These are phyloP conservation scores for Oidiodendron maius DNA, from an alignment of 495 filamentous ascomycete species.

Conservation along the genomic window DNA sequence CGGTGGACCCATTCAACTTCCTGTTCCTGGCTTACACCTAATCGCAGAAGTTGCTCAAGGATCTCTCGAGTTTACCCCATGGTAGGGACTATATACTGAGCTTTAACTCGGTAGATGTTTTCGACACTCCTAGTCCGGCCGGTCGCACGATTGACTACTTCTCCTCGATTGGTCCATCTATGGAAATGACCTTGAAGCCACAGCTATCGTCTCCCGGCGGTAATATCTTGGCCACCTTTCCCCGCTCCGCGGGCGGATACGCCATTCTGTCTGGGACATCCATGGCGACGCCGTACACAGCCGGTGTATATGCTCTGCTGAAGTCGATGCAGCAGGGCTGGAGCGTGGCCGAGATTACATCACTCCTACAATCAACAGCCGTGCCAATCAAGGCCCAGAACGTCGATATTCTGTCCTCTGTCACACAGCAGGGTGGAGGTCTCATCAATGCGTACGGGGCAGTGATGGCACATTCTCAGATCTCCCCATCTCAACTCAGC, in stretches of 20 bases:
- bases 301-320: slow-evolving; percentile 24
- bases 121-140: too few relatives aligned
- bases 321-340: slow-evolving; percentile 22
- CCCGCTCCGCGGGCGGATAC: slow-evolving; percentile 30
- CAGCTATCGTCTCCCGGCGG: slow-evolving; percentile 36
- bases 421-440: slow-evolving; percentile 25
- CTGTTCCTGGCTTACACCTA: slow-evolving; percentile 41
- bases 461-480: slow-evolving; percentile 6
- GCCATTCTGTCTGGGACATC: slow-evolving; percentile 44
- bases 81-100: too few relatives aligned
- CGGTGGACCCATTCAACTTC: slow-evolving; percentile 33
- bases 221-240: slow-evolving; percentile 41
- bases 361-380: slow-evolving; percentile 21
- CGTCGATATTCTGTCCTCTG: slow-evolving; percentile 6
- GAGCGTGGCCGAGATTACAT: slow-evolving; percentile 17
- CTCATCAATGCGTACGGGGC: slow-evolving; percentile 26
- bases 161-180: too few relatives aligned
- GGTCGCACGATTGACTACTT: too few relatives aligned
- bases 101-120: too few relatives aligned
- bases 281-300: slow-evolving; percentile 32
- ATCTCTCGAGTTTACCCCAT: too few relatives aligned
- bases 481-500: slow-evolving; percentile 19
- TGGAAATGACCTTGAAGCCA: too few relatives aligned
- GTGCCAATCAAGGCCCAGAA: slow-evolving; percentile 13
- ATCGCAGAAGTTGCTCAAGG: slow-evolving; percentile 32